Evolutionary conservation across 768 basidiomycete species (phyloP).

Genomic region (Thelephora aurantiotincta): DNA sequence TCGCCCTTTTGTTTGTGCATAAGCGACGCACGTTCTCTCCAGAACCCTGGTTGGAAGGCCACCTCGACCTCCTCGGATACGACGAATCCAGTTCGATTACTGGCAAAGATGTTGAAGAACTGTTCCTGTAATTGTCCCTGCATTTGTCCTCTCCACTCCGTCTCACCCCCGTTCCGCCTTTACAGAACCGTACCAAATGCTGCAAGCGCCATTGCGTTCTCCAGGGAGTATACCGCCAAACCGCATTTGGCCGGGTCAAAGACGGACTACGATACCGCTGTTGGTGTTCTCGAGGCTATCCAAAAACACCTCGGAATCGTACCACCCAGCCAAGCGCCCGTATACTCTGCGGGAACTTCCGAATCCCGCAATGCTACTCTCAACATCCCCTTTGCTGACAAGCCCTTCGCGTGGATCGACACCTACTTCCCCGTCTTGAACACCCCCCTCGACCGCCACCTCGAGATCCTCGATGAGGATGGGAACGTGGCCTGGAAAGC

Average conservation of each 20-base stretch:
- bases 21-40: not conserved
- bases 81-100: too few species aligned
- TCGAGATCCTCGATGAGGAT: conserved; percentile 49
- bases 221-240: conserved; percentile 34
- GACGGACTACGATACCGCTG: conserved; percentile 45
- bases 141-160: not conserved
- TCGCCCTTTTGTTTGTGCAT: too few species aligned
- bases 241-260: conserved; percentile 51
- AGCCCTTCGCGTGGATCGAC: conserved; percentile 69
- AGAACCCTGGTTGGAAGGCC: not conserved
- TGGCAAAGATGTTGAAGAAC: too few species aligned
- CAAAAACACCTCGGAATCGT: conserved; percentile 46
- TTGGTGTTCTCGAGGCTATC: conserved; percentile 51
- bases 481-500: conserved; percentile 51
- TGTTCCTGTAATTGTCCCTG: too few species aligned
- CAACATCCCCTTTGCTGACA: conserved; percentile 23
- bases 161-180: not conserved
- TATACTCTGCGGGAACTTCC: conserved; percentile 58
- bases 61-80: too few species aligned
- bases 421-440: conserved; percentile 84
- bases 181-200: conserved; percentile 36
- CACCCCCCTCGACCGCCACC: conserved; percentile 50
- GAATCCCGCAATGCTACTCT: conserved; percentile 59
- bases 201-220: conserved; percentile 33
- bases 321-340: conserved; percentile 27